These are phyloP conservation scores for Conringia planisiliqua DNA, from an alignment of 345 rosid genomes.

Conservation along the genomic window DNA sequence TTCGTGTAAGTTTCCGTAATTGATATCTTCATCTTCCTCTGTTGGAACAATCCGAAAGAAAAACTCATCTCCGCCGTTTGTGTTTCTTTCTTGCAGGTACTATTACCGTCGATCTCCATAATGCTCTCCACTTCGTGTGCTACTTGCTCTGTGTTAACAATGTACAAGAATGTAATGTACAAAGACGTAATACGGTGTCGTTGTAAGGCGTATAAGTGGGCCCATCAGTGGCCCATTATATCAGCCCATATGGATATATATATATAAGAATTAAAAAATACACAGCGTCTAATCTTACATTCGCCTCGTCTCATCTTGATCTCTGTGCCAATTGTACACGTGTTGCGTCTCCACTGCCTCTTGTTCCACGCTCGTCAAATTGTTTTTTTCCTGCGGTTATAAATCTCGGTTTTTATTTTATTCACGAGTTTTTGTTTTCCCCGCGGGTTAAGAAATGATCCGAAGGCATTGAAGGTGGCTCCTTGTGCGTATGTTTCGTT, in stretches of 20 bases:
- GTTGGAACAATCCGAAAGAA: background rate
- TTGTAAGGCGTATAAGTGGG: background rate
- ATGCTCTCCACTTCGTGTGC: background rate
- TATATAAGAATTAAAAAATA: background rate
- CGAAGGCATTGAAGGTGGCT: slow-evolving; percentile 1
- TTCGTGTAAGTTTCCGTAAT: slow-evolving; percentile 49
- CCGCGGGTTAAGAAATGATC: slow-evolving; percentile 20
- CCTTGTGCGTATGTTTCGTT: slow-evolving; percentile 30
- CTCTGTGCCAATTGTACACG: slow-evolving; percentile 18
- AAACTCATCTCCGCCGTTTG: background rate
- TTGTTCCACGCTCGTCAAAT: slow-evolving; percentile 11
- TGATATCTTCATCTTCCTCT: background rate
- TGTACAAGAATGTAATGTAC: background rate
- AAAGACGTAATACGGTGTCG: background rate
- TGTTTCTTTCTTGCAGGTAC: slow-evolving; percentile 45
- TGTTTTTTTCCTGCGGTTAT: background rate
- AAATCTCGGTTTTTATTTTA: background rate
- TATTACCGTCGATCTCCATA: slow-evolving; percentile 53
- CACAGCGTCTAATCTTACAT: background rate
- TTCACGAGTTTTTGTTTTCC: background rate
- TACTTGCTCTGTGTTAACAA: background rate
- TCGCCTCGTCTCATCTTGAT: slow-evolving; percentile 6
- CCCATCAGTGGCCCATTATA: slow-evolving; percentile 14
- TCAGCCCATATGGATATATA: background rate
- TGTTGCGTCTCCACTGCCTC: slow-evolving; percentile 17